Conservation (phyloP, 441 rosid genomes). For the Syzygium malaccense region DNA sequence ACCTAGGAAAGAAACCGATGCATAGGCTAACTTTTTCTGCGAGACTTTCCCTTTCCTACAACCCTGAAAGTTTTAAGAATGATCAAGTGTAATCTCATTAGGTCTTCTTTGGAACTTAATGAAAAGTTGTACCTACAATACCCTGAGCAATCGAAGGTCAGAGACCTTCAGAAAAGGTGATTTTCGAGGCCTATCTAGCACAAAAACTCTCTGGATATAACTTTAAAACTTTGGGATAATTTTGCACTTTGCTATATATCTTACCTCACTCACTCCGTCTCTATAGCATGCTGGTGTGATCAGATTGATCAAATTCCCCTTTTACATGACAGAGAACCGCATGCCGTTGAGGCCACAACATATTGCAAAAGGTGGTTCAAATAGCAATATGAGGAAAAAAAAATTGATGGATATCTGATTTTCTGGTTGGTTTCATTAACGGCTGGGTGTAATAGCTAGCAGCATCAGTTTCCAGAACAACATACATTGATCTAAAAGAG, state of each 20-base stretch:
- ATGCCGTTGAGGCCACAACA: not conserved
- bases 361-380: not conserved
- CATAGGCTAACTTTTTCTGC: not conserved
- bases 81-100: not conserved
- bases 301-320: not conserved
- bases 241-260: not conserved
- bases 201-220: not conserved
- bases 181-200: not conserved
- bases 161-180: not conserved
- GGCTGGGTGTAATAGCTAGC: not conserved
- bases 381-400: not conserved
- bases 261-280: not conserved
- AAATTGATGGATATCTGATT: not conserved
- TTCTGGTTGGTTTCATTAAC: not conserved
- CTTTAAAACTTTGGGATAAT: not conserved
- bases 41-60: not conserved
- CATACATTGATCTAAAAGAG: not conserved
- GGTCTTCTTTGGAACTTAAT: not conserved
- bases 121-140: not conserved
- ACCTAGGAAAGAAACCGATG: not conserved
- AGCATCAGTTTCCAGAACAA: not conserved
- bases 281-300: not conserved
- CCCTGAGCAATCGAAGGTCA: not conserved
- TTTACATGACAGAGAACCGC: not conserved
- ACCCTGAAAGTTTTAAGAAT: not conserved